phyloP scores from a whole-genome alignment of 192 early-diverging fungal genomes.

The Funneliformis mosseae region DNA sequence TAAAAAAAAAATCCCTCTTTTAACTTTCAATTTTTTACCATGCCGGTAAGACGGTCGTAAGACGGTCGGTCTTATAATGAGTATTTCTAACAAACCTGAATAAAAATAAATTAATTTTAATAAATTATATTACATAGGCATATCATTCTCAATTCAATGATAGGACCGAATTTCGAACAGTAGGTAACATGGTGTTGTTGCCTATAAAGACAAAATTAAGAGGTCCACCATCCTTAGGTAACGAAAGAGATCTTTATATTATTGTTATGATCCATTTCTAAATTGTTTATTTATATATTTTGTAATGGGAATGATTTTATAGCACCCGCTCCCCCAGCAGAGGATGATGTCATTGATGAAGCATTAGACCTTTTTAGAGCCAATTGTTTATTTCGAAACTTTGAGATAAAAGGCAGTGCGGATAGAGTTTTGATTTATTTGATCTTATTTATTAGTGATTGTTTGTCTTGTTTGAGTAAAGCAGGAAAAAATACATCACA shows the following conservation, averaged over 20 bases:
- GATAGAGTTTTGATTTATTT: conserved; percentile 96
- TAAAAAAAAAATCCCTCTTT: too few species aligned
- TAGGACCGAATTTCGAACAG: conserved; percentile 52
- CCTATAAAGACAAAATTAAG: conserved; percentile 89
- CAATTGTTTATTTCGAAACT: conserved; percentile 98
- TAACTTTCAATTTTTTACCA: not conserved
- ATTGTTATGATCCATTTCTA: conserved; percentile 1
- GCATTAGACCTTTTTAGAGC: conserved; percentile 92
- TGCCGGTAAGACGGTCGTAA: conserved; percentile 18
- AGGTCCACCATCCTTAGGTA: conserved; percentile 81
- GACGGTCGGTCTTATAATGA: not conserved
- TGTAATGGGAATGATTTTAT: not conserved
- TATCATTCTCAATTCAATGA: conserved; percentile 89
- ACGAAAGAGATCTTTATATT: conserved; percentile 21
- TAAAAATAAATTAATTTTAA: not conserved
- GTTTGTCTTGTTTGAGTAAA: conserved; percentile 73
- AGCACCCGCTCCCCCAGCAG: conserved; percentile 52
- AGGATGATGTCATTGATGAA: conserved; percentile 93
- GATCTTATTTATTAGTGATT: conserved; percentile 89
- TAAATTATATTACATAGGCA: conserved; percentile 54
- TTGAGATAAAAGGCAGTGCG: conserved; percentile 94
- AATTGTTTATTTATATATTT: not conserved
- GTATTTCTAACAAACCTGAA: not conserved
- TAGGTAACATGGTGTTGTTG: conserved; percentile 87
- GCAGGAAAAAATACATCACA: conserved; percentile 62